Evolutionary conservation across 1,284 basidiomycete genomes (phyloP).

Genomic region (Veloboletus limbatus): DNA sequence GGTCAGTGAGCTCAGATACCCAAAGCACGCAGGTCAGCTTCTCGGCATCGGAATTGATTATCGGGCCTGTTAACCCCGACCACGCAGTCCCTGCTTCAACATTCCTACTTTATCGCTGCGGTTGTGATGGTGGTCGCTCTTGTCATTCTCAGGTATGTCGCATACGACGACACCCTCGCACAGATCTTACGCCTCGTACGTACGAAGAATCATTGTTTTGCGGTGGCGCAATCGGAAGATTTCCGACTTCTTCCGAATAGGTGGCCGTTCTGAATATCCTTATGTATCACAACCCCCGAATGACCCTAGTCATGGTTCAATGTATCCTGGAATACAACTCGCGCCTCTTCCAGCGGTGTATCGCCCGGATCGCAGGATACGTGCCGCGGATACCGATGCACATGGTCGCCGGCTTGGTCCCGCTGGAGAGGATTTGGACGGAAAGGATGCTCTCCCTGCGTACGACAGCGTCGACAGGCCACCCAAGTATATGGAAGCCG

Average conservation of each 20-base stretch:
- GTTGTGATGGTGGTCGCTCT: conserved; percentile 16
- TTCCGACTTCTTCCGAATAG: conserved; percentile 22
- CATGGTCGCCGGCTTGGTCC: conserved; percentile 36
- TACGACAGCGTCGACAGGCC: conserved; percentile 44
- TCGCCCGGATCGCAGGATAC: conserved; percentile 20
- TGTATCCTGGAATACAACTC: conserved; percentile 16
- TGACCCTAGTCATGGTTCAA: conserved; percentile 5
- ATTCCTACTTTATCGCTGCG: conserved; percentile 26
- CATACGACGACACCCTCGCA: neutral
- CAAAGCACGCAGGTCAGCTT: conserved; percentile 19
- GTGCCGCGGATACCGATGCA: conserved; percentile 37
- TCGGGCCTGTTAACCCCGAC: neutral
- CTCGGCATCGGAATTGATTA: neutral
- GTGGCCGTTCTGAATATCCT: neutral
- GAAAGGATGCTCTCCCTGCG: conserved; percentile 46
- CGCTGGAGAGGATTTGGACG: conserved; percentile 28
- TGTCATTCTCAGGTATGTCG: conserved; percentile 22
- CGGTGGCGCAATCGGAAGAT: conserved; percentile 21
- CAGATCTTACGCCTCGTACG: conserved; percentile 1
- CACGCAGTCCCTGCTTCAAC: conserved; percentile 21
- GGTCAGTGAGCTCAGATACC: conserved; percentile 2
- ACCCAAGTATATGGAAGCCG: conserved; percentile 40
- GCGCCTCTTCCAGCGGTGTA: conserved; percentile 19
- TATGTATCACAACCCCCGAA: conserved; percentile 3
- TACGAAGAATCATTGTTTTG: conserved; percentile 21